phyloP scores from a whole-genome alignment of 1,284 basidiomycete species.

The Mrakiaceae sp. region DNA sequence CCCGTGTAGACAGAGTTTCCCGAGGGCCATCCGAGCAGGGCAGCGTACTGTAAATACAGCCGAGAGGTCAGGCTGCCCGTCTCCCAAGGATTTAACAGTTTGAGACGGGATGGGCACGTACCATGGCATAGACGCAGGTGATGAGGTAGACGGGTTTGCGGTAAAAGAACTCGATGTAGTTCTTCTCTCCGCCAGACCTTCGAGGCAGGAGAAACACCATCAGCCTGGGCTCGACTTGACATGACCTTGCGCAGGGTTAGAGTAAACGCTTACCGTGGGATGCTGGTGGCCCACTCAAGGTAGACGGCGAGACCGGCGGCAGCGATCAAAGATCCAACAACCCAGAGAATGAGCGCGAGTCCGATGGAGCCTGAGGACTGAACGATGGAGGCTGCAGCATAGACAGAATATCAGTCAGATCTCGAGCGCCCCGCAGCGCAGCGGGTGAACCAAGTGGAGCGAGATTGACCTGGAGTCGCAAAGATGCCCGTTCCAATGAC shows the following conservation, averaged over 20 bases:
- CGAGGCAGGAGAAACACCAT: slow-evolving; percentile 12
- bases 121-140: slow-evolving; percentile 23
- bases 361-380: slow-evolving; percentile 18
- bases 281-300: slow-evolving; percentile 20
- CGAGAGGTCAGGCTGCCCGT: slow-evolving; percentile 15
- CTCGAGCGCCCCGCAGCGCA: too few relatives aligned
- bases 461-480: slow-evolving; percentile 14
- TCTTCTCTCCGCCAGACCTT: slow-evolving; percentile 25
- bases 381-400: slow-evolving; percentile 16
- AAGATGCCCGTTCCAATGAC: slow-evolving; percentile 41
- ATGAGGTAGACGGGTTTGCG: slow-evolving; percentile 23
- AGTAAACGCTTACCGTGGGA: slow-evolving; percentile 17
- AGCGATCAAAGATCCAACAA: slow-evolving; percentile 30
- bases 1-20: slow-evolving; percentile 52
- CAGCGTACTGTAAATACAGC: background rate
- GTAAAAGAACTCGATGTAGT: slow-evolving; percentile 26
- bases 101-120: background rate
- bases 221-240: slow-evolving; percentile 17
- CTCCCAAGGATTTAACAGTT: background rate
- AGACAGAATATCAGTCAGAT: too few relatives aligned
- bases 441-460: too few relatives aligned
- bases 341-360: slow-evolving; percentile 20
- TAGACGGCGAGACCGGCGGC: slow-evolving; percentile 39
- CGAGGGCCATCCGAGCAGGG: slow-evolving; percentile 32
- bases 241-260: slow-evolving; percentile 6